Evolutionary conservation across 1,139 yeast species (phyloP).

Genomic region (Magnusiomyces tetraspermus): DNA sequence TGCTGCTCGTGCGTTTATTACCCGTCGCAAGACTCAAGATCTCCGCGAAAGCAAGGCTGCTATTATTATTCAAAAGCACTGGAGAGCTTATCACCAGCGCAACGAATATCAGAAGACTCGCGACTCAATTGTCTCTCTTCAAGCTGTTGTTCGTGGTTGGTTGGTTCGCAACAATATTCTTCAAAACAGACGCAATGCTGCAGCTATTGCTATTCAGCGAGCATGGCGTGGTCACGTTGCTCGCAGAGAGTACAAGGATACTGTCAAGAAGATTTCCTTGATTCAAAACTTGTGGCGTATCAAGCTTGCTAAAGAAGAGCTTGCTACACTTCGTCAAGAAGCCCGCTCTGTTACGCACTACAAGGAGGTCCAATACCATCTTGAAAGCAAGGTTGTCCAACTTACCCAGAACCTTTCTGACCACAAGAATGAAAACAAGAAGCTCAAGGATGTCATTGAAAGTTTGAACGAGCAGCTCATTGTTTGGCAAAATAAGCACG

Average conservation of each 20-base stretch:
- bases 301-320: conserved; percentile 57
- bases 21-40: conserved; percentile 48
- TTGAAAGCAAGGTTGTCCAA: conserved; percentile 93
- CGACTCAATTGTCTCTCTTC: conserved; percentile 49
- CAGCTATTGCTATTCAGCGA: conserved; percentile 69
- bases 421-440: conserved; percentile 72
- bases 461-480: conserved; percentile 35
- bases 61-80: conserved; percentile 55
- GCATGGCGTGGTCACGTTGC: conserved; percentile 51
- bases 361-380: conserved; percentile 82
- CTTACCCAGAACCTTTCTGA: conserved; percentile 74
- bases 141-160: conserved; percentile 59
- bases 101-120: conserved; percentile 38
- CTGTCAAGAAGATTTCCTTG: conserved; percentile 48
- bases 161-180: conserved; percentile 45
- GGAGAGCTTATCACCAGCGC: conserved; percentile 58
- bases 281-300: conserved; percentile 77
- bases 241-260: conserved; percentile 38
- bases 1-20: conserved; percentile 51
- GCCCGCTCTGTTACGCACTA: conserved; percentile 86
- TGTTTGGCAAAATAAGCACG: conserved; percentile 29
- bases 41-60: conserved; percentile 62
- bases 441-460: conserved; percentile 53
- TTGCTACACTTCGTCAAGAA: conserved; percentile 58
- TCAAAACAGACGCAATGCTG: conserved; percentile 43